Evolutionary conservation across 148 eudicot genomes (phyloP), one percentile per base, ranked within the genome.

Genomic region (Rheum nobile): DNA sequence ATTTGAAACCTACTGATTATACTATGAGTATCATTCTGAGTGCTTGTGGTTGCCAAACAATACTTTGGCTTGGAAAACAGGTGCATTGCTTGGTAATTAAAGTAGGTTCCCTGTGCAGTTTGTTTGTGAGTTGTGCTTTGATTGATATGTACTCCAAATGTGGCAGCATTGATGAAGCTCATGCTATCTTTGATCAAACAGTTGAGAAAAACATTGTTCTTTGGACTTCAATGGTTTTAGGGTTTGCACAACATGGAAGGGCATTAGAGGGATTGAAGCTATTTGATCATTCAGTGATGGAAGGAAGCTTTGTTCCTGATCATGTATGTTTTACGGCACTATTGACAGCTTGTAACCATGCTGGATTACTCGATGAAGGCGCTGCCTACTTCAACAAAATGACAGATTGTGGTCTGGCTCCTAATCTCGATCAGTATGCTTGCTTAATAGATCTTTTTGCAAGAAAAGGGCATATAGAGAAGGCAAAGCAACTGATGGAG

Each of bases 131-230:
- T 17, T 77, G 82, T 75, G 85, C 91, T 2, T 71, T 93, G 72
- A 76, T 89, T 70, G 88, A 91, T 74, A 91, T 93, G 94, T 93
- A 93, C 81, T 83, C 92, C 29, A 91, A 89, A 72, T n/a, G 88
- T 88, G 91, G 95, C 78, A 74, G 84, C 68, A 7, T 91, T 63
- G 71, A 41, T 24, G 82, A 52, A 6, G 96, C 86, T 3, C 81
- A 86, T 34, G 71, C 54, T 16, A 75, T 73, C 22, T 90, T 90
- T 74, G 86, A 85, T 81, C 80, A 75, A 13, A 86, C 88, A 84
- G 42, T n/a, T 44, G 55, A 52, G 24, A 88, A 75, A 76, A 87
- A 84, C 78, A 71, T 78, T 26, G 86, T 89, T 70, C 67, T 87
- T 1, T 90, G 92, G 90, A 90, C 88, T 75, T 80, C 90, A 38